phyloP scores from a whole-genome alignment of 1,284 basidiomycete genomes.

The Sporisorium reilianum region DNA sequence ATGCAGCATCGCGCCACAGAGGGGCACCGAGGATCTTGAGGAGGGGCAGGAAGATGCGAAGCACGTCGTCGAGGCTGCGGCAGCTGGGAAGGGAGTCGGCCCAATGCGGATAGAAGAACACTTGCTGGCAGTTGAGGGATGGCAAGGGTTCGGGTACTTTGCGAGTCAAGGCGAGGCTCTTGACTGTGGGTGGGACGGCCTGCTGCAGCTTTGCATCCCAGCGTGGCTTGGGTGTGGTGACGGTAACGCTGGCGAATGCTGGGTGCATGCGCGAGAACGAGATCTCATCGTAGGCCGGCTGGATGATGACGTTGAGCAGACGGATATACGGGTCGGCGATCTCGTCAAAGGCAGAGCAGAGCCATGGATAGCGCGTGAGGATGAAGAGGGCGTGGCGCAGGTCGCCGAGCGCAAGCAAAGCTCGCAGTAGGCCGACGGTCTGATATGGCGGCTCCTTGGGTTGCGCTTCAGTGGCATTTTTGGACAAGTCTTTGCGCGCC shows the following conservation, averaged over 20 bases:
- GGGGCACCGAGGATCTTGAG: conserved; percentile 61
- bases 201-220: conserved; percentile 47
- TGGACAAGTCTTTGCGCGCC: conserved; percentile 31
- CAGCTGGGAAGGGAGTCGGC: conserved; percentile 42
- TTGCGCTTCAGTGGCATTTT: conserved; percentile 71
- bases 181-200: conserved; percentile 17
- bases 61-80: conserved; percentile 41
- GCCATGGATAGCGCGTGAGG: conserved; percentile 85
- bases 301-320: conserved; percentile 59
- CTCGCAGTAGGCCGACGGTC: conserved; percentile 81
- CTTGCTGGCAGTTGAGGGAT: conserved; percentile 38
- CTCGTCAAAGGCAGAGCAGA: conserved; percentile 81
- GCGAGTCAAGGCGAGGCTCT: conserved; percentile 45
- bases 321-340: conserved; percentile 79
- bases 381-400: conserved; percentile 82
- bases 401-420: conserved; percentile 87
- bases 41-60: conserved; percentile 55
- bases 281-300: conserved; percentile 59
- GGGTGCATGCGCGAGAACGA: conserved; percentile 74
- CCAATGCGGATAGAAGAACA: conserved; percentile 66
- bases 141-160: conserved; percentile 61
- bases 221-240: conserved; percentile 65
- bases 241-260: conserved; percentile 71
- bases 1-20: conserved; percentile 47
- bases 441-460: conserved; percentile 78